A percentile compares a stretch with the other conserved stretches of the same genome.
These are phyloP conservation scores for Epichloe glyceriae DNA, from an alignment of 2,329 filamentous ascomycete species.

Conservation along the genomic window DNA sequence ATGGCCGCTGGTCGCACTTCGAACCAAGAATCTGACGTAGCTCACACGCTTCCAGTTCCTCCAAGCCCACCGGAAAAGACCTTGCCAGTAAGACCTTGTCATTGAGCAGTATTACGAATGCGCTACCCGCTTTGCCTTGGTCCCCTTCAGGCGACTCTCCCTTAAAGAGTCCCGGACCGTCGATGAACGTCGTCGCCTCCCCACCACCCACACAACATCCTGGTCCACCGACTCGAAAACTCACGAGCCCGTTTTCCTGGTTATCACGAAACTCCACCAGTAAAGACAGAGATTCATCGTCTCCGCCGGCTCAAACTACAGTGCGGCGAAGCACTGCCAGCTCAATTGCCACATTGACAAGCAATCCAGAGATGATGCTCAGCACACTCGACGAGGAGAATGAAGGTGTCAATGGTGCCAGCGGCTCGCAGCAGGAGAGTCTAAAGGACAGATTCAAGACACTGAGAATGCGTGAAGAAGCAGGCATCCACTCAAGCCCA, in stretches of 20 bases:
- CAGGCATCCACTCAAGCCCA: conserved; percentile 36
- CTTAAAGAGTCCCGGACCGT: conserved; percentile 30
- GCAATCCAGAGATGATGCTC: conserved; percentile 70
- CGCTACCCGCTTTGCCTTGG: conserved; percentile 62
- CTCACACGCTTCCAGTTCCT: conserved; percentile 15
- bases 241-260: conserved; percentile 82
- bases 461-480: conserved; percentile 62
- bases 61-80: conserved; percentile 22
- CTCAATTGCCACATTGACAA: conserved; percentile 64
- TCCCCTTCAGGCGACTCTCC: conserved; percentile 42
- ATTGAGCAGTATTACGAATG: conserved; percentile 58
- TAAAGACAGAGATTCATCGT: conserved; percentile 43
- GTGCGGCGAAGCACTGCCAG: conserved; percentile 61
- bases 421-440: conserved; percentile 42
- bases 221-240: conserved; percentile 46
- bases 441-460: conserved; percentile 69
- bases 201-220: conserved; percentile 15
- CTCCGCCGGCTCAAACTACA: conserved; percentile 35
- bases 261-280: conserved; percentile 55
- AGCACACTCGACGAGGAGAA: conserved; percentile 62
- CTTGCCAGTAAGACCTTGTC: conserved; percentile 43
- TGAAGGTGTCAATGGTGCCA: conserved; percentile 34
- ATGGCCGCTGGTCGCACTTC: not conserved
- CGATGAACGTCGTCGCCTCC: conserved; percentile 18
- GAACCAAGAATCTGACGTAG: conserved; percentile 1